phyloP scores from a whole-genome alignment of 306 rosid species.

The Medicago lupulina region DNA sequence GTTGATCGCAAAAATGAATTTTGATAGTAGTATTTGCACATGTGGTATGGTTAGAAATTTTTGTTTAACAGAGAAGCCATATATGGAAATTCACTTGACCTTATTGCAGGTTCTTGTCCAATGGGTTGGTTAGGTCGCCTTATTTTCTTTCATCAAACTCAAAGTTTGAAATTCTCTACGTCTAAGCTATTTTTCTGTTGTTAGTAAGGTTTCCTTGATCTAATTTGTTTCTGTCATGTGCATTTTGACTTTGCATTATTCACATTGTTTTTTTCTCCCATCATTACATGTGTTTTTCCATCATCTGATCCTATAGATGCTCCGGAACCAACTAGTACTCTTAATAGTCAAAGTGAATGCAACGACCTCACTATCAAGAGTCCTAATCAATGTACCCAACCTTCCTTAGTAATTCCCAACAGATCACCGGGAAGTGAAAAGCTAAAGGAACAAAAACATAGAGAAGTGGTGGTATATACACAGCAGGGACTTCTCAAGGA shows the following conservation, averaged over 20 bases:
- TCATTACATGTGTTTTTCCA: constrained; percentile 41
- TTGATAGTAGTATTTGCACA: constrained; percentile 12
- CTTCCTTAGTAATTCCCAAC: not conserved
- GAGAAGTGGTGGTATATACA: not conserved
- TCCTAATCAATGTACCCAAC: not conserved
- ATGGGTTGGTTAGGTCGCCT: constrained; percentile 47
- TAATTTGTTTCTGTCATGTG: not conserved
- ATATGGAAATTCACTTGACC: constrained; percentile 27
- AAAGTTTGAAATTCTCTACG: constrained; percentile 27
- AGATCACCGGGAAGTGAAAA: constrained; percentile 20
- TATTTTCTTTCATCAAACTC: constrained; percentile 42
- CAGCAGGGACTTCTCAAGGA: constrained; percentile 29
- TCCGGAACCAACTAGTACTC: constrained; percentile 25
- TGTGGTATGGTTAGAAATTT: not conserved
- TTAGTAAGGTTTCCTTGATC: constrained; percentile 39
- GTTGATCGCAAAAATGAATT: constrained; percentile 12
- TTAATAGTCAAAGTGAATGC: constrained; percentile 2
- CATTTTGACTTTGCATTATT: constrained; percentile 12
- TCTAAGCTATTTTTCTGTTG: constrained; percentile 39
- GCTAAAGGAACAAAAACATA: constrained; percentile 21
- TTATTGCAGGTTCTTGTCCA: constrained; percentile 28
- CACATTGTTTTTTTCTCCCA: not conserved
- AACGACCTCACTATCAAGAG: constrained; percentile 22
- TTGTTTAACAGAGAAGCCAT: not conserved
- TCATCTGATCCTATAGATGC: constrained; percentile 21